Evolutionary conservation across 73 alveolate species (phyloP).

Genomic region (Paramecium sexaurelia): DNA sequence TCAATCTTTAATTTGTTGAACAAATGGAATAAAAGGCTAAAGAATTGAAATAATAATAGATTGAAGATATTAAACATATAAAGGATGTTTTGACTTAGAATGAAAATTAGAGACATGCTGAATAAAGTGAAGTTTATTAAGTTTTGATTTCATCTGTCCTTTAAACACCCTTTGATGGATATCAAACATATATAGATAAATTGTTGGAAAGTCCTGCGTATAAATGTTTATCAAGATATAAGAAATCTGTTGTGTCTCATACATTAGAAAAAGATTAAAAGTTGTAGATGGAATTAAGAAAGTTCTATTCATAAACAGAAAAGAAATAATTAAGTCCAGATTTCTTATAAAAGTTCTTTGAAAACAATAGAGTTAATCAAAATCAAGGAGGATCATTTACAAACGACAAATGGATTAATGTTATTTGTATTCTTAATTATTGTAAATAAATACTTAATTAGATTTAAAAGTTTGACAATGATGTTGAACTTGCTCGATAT

Average conservation of each 20-base stretch:
- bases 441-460: not conserved
- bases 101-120: not conserved
- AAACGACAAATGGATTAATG: not conserved
- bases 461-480: not conserved
- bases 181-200: not conserved
- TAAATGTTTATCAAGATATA: not conserved
- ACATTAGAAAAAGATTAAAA: conserved; percentile 16
- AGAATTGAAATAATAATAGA: not conserved
- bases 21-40: not conserved
- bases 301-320: not conserved
- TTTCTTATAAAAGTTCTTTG: not conserved
- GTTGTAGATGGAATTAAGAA: not conserved
- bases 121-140: not conserved
- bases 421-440: not conserved
- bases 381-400: not conserved
- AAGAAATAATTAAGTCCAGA: not conserved
- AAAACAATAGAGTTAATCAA: not conserved
- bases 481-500: not conserved
- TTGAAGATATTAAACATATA: conserved; percentile 33
- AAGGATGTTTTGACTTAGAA: not conserved
- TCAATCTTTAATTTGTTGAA: not conserved
- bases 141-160: not conserved
- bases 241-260: not conserved
- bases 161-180: not conserved
- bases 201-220: not conserved